A percentile compares a stretch with the other conserved stretches of the same genome.
Evolutionary conservation across 192 early-diverging fungal species (phyloP).

Genomic region (Coemansia sp.): DNA sequence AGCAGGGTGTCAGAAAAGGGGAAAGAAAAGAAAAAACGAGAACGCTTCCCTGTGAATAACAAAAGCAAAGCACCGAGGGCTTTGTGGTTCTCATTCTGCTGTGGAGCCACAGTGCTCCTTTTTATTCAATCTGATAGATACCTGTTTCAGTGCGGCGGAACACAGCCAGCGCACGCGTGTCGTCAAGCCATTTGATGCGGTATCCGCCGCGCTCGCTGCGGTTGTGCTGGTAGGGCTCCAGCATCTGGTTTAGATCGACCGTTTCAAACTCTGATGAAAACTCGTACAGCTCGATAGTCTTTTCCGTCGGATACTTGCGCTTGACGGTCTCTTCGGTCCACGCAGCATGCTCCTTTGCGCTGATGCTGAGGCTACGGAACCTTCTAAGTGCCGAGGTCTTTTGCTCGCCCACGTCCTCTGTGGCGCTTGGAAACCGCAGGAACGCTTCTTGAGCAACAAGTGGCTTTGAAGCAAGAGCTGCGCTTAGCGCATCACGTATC

Average conservation of each 20-base stretch:
- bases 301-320: constrained; percentile 55
- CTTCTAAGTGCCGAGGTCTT: constrained; percentile 29
- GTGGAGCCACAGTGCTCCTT: too few relatives aligned
- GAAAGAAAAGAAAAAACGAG: too few relatives aligned
- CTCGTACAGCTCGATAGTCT: constrained; percentile 53
- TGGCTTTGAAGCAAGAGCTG: constrained; percentile 44
- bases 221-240: constrained; percentile 58
- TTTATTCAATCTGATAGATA: constrained; percentile 7
- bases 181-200: constrained; percentile 58
- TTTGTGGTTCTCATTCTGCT: too few relatives aligned
- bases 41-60: too few relatives aligned
- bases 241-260: constrained; percentile 56
- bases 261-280: constrained; percentile 57
- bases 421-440: constrained; percentile 33
- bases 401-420: constrained; percentile 41
- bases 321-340: constrained; percentile 55
- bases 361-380: constrained; percentile 56
- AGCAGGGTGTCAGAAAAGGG: not conserved
- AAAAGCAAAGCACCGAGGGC: not conserved
- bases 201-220: constrained; percentile 55
- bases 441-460: constrained; percentile 45
- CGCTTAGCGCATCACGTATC: constrained; percentile 44
- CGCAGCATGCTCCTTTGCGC: constrained; percentile 47
- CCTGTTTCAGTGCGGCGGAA: constrained; percentile 56
- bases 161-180: constrained; percentile 53